Percentiles rank a stretch among this genome's conserved stretches.
Evolutionary conservation across 1,284 basidiomycete species (phyloP).

Genomic region (Porodaedalea pini): DNA sequence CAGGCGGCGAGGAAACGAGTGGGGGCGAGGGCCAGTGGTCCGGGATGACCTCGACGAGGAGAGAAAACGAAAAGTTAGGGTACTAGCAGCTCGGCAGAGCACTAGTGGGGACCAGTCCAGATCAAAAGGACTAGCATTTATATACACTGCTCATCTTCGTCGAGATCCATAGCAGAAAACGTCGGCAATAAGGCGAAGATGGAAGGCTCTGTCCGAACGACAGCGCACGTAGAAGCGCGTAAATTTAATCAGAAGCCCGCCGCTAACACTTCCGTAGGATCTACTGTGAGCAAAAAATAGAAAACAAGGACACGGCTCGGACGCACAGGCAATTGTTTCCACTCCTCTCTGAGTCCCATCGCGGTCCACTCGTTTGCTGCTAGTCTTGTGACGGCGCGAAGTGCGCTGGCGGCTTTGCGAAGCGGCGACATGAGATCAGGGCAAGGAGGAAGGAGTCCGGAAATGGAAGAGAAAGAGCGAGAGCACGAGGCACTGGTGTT

Average conservation of each 20-base stretch:
- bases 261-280: neutral
- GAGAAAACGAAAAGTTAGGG: neutral
- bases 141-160: neutral
- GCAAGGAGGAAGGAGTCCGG: neutral
- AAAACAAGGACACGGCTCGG: neutral
- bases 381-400: conserved; percentile 1
- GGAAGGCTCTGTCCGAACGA: neutral
- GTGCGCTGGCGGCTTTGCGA: neutral
- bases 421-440: neutral
- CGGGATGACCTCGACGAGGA: conserved; percentile 1
- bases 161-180: neutral
- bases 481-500: neutral
- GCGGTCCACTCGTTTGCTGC: neutral
- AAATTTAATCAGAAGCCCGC: neutral
- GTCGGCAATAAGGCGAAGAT: neutral
- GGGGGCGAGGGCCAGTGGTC: neutral
- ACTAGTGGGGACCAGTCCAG: neutral
- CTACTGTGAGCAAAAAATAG: neutral
- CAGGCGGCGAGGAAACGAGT: neutral
- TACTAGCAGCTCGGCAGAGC: neutral
- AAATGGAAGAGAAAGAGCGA: neutral
- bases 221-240: neutral
- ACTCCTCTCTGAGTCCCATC: neutral
- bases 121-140: neutral
- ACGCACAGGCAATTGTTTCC: neutral